Percentiles rank a stretch among this genome's conserved stretches.
Conservation (phyloP, 208 protist genomes). For the Leishmania mexicana region DNA sequence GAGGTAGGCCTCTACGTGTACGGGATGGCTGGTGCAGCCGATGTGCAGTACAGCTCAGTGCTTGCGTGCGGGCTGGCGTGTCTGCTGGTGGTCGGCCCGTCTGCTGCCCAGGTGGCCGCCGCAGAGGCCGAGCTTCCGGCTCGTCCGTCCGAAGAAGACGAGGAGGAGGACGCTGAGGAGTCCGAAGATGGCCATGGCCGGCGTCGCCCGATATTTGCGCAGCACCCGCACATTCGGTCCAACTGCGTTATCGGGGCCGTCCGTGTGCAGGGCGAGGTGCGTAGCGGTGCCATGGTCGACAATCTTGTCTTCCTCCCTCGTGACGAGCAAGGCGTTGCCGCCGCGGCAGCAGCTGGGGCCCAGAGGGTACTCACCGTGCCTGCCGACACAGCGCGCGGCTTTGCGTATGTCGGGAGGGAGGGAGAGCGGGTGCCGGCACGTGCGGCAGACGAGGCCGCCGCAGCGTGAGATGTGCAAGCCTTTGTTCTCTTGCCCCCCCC, state of each 20-base stretch:
- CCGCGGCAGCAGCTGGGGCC: slow-evolving; percentile 11
- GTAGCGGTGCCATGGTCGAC: slow-evolving; percentile 59
- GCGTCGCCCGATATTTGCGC: slow-evolving; percentile 37
- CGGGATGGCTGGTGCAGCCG: slow-evolving; percentile 46
- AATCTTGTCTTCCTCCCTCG: slow-evolving; percentile 71
- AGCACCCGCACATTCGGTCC: slow-evolving; percentile 60
- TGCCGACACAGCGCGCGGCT: slow-evolving; percentile 23
- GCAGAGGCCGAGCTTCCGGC: slow-evolving; percentile 24
- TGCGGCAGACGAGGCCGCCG: slow-evolving; percentile 3
- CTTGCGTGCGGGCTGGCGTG: slow-evolving; percentile 62
- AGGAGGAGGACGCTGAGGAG: slow-evolving; percentile 37
- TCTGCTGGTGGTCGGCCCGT: slow-evolving; percentile 62
- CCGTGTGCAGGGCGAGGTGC: slow-evolving; percentile 71
- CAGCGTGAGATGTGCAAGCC: background rate
- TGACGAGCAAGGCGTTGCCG: slow-evolving; percentile 20
- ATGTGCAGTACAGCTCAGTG: slow-evolving; percentile 45
- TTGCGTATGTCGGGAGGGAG: slow-evolving; percentile 42
- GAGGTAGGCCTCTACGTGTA: slow-evolving; percentile 67
- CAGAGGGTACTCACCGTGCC: slow-evolving; percentile 25
- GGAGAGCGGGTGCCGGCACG: slow-evolving; percentile 28
- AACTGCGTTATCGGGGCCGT: slow-evolving; percentile 68
- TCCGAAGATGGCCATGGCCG: background rate
- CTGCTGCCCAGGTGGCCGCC: slow-evolving; percentile 34
- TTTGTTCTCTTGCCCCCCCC: background rate
- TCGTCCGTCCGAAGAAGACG: slow-evolving; percentile 47